Base-by-base conservation (phyloP, 768 basidiomycete species). In the Leucogyrophana mollusca region DNA sequence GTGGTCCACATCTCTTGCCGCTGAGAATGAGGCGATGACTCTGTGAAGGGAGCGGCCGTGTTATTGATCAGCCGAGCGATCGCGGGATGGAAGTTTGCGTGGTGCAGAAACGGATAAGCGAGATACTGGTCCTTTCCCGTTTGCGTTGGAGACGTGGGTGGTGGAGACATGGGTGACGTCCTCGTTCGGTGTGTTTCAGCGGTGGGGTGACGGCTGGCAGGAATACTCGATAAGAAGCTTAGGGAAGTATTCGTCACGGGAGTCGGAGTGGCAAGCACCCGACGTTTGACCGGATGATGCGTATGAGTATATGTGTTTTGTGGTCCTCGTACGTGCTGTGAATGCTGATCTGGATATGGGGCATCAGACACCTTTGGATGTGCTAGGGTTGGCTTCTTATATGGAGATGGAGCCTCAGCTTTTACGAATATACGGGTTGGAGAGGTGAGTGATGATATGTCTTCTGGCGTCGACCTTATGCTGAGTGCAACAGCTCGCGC, bases 271-370 rank as follows among this genome's bases (percentile, higher is more conserved):
- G 14, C 17, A n/a, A 34, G 44, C n/a, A 41, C 21, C 9, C 35
- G 40, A 22, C 49, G 56, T 45, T 47, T 54, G 42, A 40, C 32
- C 23, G 51, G 45, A 25, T 24, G 45, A 38, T 25, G 27, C 27
- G 53, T 25, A 25, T 46, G 43, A 20, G 54, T 34, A 53, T 71
- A 73, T n/a, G 47, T 49, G 34, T 63, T 73, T 56, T 85, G 83
- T 14, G 68, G 60, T 27, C 83, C 84, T 52, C 75, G 79, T 52
- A 84, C 73, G 64, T 88, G 87, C 56, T 85, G 84, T 13, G 66
- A 69, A 18, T 68, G 64, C 37, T 55, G 55, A 52, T 68, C 66
- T 23, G 86, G 87, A 56, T 74, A 78, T 17, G 79, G 78, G 0
- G 66, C 70, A 14, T 49, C 49, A 17, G 44, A 47, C n/a, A 32